phyloP scores from a whole-genome alignment of 1,284 basidiomycete species.

The Fereydounia khargensis region DNA sequence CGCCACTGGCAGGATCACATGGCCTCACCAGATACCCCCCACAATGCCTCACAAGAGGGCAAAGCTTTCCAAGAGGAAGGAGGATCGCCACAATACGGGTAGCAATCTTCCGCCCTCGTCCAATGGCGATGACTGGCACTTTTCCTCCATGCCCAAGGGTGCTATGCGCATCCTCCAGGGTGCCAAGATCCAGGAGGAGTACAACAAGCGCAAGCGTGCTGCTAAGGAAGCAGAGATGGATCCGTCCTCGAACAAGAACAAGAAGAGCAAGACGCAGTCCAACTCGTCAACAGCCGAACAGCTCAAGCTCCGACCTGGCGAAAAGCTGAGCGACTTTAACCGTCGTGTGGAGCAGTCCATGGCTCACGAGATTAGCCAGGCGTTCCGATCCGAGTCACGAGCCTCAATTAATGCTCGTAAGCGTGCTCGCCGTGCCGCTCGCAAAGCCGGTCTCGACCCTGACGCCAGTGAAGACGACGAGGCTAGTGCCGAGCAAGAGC shows the following conservation, averaged over 20 bases:
- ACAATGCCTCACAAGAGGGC: slow-evolving; percentile 52
- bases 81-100: slow-evolving; percentile 29
- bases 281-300: background rate
- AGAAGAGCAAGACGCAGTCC: background rate
- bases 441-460: slow-evolving; percentile 22
- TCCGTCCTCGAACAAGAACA: slow-evolving; percentile 4
- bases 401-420: slow-evolving; percentile 39
- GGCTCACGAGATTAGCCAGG: slow-evolving; percentile 30
- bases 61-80: slow-evolving; percentile 35
- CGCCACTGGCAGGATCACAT: no score
- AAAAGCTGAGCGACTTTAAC: slow-evolving; percentile 49
- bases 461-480: slow-evolving; percentile 8
- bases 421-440: slow-evolving; percentile 28
- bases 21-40: background rate
- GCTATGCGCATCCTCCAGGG: slow-evolving; percentile 44
- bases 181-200: slow-evolving; percentile 36
- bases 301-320: slow-evolving; percentile 45
- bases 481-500: slow-evolving; percentile 9
- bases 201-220: slow-evolving; percentile 17
- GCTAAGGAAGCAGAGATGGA: slow-evolving; percentile 10
- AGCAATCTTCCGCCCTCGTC: slow-evolving; percentile 26
- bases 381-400: slow-evolving; percentile 29
- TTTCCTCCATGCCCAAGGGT: slow-evolving; percentile 40
- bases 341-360: slow-evolving; percentile 46
- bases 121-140: slow-evolving; percentile 17